Percentiles rank a stretch among this genome's conserved stretches.
phyloP scores from a whole-genome alignment of 2,329 filamentous ascomycete genomes.

The Paramyrothecium roridum region DNA sequence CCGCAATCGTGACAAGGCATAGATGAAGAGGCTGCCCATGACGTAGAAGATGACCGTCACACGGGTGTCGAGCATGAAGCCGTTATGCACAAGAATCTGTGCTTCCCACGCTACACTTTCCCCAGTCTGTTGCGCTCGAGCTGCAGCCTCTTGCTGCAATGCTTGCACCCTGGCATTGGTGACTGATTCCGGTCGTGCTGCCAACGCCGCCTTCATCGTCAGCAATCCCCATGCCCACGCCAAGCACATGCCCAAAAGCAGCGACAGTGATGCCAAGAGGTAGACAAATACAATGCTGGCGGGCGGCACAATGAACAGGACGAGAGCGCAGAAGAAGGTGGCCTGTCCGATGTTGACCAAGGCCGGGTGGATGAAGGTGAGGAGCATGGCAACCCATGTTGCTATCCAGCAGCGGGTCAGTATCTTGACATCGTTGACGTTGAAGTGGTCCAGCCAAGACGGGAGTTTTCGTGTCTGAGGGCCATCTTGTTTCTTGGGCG shows the following conservation, averaged over 20 bases:
- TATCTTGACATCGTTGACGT: constrained; percentile 40
- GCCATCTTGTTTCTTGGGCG: background rate
- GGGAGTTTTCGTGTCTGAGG: constrained; percentile 13
- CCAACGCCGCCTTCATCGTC: constrained; percentile 43
- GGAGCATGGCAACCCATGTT: constrained; percentile 39
- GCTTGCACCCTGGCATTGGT: constrained; percentile 28
- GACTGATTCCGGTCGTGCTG: constrained; percentile 34
- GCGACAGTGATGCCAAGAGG: constrained; percentile 35
- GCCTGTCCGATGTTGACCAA: constrained; percentile 37
- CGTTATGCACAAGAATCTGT: constrained; percentile 35
- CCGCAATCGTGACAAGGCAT: constrained; percentile 37
- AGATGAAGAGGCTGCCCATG: constrained; percentile 41
- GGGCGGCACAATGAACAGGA: constrained; percentile 43
- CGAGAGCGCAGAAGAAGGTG: constrained; percentile 38
- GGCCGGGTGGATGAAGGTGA: constrained; percentile 43
- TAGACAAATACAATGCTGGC: constrained; percentile 42
- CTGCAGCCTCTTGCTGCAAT: constrained; percentile 31
- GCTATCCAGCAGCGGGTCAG: constrained; percentile 43
- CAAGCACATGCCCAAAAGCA: constrained; percentile 42
- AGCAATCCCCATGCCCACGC: constrained; percentile 49
- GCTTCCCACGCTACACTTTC: constrained; percentile 20
- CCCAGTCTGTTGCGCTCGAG: constrained; percentile 22
- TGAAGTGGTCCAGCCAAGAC: constrained; percentile 41
- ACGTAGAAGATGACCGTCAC: constrained; percentile 34
- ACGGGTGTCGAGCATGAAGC: constrained; percentile 44